Percentiles rank a stretch among this genome's conserved stretches.
phyloP scores from a whole-genome alignment of 2,329 filamentous ascomycete genomes.

The Colletotrichum horii region DNA sequence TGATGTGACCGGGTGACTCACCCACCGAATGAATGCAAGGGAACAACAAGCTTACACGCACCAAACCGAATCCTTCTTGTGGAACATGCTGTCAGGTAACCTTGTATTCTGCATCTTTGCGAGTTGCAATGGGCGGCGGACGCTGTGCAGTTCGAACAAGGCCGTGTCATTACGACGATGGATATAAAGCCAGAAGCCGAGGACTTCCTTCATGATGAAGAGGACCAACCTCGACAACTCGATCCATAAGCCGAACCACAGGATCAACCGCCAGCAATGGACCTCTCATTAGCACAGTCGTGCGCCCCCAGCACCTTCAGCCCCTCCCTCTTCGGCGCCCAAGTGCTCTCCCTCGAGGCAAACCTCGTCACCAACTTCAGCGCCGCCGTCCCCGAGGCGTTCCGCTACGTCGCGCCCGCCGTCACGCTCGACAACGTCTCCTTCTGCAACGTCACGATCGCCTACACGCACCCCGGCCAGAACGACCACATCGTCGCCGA shows the following conservation, averaged over 20 bases:
- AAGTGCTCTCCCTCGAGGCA: constrained; percentile 15
- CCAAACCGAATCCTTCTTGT: not conserved
- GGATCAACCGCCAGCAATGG: not conserved
- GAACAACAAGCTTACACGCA: not conserved
- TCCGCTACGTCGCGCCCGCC: constrained; percentile 3
- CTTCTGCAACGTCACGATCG: not conserved
- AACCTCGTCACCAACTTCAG: constrained; percentile 22
- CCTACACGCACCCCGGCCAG: constrained; percentile 7
- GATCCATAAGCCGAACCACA: not conserved
- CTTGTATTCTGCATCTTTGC: not conserved
- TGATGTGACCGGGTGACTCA: constrained; percentile 11
- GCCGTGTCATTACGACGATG: not conserved
- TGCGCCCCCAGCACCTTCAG: not conserved
- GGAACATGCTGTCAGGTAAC: not conserved
- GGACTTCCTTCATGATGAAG: no score
- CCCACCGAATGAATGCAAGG: not conserved
- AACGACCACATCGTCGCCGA: constrained; percentile 27
- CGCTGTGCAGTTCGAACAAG: not conserved
- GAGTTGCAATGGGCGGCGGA: not conserved
- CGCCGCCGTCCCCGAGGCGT: not conserved
- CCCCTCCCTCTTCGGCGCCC: constrained; percentile 12
- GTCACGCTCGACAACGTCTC: constrained; percentile 18
- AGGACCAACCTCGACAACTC: not conserved
- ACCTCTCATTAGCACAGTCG: not conserved
- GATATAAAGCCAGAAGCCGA: not conserved